phyloP scores from a whole-genome alignment of 148 eudicot genomes.

The Rhododendron molle region DNA sequence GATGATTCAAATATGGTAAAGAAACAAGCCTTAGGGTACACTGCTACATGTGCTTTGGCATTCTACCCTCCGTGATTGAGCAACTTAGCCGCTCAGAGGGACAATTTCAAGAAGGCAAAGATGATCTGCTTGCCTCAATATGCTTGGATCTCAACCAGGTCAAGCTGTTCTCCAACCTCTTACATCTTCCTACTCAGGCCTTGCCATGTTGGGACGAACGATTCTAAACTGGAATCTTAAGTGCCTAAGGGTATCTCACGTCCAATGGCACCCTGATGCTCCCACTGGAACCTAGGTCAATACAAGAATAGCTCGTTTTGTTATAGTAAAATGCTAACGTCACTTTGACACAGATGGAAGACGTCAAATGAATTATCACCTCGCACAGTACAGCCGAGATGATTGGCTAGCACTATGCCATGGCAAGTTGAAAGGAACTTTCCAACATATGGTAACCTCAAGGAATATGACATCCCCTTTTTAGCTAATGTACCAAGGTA shows the following conservation, averaged over 20 bases:
- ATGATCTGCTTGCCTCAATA: neutral
- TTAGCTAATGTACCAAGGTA: neutral
- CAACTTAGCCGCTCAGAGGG: neutral
- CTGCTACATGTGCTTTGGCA: neutral
- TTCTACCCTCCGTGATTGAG: neutral
- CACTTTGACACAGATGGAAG: neutral
- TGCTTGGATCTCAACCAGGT: neutral
- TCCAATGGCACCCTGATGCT: neutral
- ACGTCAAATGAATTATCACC: neutral
- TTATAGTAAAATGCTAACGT: neutral
- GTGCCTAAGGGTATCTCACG: neutral
- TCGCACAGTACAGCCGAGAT: neutral
- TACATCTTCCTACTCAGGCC: neutral
- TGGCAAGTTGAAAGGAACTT: conserved; percentile 3
- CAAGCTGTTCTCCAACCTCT: neutral
- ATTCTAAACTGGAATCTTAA: neutral
- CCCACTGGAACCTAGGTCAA: neutral
- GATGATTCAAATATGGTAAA: neutral
- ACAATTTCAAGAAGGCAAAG: neutral
- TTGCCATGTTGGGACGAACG: neutral
- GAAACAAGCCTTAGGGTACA: neutral
- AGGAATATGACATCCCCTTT: neutral
- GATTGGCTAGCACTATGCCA: neutral
- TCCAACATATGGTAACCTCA: neutral
- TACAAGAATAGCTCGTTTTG: neutral